Conservation (phyloP, 306 rosid genomes). For the Abrus pulchellus region DNA sequence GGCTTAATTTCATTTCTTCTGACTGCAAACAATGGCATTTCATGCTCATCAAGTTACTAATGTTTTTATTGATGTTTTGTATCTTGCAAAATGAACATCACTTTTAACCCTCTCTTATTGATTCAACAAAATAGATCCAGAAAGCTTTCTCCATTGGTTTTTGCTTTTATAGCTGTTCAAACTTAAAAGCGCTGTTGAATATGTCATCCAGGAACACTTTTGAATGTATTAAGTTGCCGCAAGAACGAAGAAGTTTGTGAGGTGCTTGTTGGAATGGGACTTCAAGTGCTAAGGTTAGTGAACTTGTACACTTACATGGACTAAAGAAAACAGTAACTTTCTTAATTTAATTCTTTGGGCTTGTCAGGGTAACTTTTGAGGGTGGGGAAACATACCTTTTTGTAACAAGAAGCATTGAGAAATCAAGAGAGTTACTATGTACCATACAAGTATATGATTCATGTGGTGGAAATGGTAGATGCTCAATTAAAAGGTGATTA, state of each 20-base stretch:
- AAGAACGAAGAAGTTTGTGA: conserved; percentile 76
- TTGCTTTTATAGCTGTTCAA: conserved; percentile 18
- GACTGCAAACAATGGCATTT: conserved; percentile 21
- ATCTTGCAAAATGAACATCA: conserved; percentile 27
- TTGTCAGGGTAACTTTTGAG: conserved; percentile 67
- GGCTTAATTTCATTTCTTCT: conserved; percentile 6
- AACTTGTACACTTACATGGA: conserved; percentile 35
- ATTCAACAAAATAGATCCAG: conserved; percentile 28
- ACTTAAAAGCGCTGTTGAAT: conserved; percentile 26
- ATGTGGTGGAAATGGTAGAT: conserved; percentile 50
- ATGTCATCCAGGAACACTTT: conserved; percentile 58
- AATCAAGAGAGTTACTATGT: conserved; percentile 70
- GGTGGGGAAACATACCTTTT: conserved; percentile 69
- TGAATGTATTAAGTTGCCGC: conserved; percentile 68
- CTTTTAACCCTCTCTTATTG: conserved; percentile 2
- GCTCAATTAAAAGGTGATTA: conserved; percentile 75
- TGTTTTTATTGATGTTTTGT: conserved; percentile 19
- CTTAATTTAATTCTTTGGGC: conserved; percentile 46
- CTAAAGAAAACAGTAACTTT: conserved; percentile 33
- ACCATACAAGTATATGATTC: conserved; percentile 64
- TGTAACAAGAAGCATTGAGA: conserved; percentile 77
- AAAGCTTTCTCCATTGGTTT: conserved; percentile 12
- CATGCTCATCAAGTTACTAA: background rate
- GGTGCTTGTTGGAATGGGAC: conserved; percentile 85
- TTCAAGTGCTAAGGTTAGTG: conserved; percentile 90